These are phyloP conservation scores for Lepraria neglecta DNA, from an alignment of 495 filamentous ascomycete genomes.

Conservation along the genomic window DNA sequence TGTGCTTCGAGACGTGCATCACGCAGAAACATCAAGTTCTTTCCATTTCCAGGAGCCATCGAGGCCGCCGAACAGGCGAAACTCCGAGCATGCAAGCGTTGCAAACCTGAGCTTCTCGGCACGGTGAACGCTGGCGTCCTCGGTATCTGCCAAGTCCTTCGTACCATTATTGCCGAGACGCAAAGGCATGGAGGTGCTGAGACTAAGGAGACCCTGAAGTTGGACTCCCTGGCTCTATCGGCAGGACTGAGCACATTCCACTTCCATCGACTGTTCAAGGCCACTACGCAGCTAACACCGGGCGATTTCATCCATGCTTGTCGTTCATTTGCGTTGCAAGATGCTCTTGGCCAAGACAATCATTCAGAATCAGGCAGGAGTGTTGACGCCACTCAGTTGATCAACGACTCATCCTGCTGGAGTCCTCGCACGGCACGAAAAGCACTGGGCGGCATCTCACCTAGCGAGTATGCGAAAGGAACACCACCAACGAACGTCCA, in stretches of 20 bases:
- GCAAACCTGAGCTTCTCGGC: conserved; percentile 43
- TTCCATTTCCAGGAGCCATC: conserved; percentile 38
- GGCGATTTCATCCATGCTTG: conserved; percentile 40
- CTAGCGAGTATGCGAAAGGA: conserved; percentile 14
- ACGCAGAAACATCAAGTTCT: conserved; percentile 56
- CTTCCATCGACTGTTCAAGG: conserved; percentile 59
- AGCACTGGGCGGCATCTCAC: conserved; percentile 15
- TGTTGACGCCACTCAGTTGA: neutral
- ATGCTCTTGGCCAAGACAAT: neutral
- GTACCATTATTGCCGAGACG: conserved; percentile 32
- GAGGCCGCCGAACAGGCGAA: conserved; percentile 50
- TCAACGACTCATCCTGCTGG: conserved; percentile 11
- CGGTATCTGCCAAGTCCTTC: conserved; percentile 34
- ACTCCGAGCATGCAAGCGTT: conserved; percentile 59
- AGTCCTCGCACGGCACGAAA: conserved; percentile 17
- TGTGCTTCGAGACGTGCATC: conserved; percentile 56
- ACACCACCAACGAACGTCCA: neutral
- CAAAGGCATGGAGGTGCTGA: conserved; percentile 34
- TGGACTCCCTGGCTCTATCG: conserved; percentile 46
- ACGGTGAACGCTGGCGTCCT: conserved; percentile 40
- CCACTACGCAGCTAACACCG: conserved; percentile 54
- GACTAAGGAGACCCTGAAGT: conserved; percentile 36
- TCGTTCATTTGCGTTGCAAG: conserved; percentile 19
- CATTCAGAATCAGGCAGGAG: neutral
- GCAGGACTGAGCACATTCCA: conserved; percentile 54